Percentiles rank a stretch among this genome's conserved stretches.
Evolutionary conservation across 148 eudicot species (phyloP).

Genomic region (Fallopia convolvulus): DNA sequence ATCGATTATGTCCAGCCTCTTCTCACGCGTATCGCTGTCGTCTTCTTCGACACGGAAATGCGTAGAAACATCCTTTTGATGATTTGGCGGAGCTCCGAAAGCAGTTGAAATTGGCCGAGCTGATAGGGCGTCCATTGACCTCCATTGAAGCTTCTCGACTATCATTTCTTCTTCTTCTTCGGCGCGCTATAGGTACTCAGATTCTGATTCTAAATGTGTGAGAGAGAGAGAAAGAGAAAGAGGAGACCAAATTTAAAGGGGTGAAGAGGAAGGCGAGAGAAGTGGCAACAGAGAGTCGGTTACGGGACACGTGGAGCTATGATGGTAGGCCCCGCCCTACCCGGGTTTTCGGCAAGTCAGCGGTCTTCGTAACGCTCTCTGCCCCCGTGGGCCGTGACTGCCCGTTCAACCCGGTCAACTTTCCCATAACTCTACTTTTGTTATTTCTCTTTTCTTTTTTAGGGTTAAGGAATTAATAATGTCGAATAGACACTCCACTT

Average conservation of each 20-base stretch:
- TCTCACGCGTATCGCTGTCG: not conserved
- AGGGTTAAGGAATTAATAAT: too few species aligned
- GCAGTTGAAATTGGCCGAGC: not conserved
- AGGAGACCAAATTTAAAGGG: not conserved
- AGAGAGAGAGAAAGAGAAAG: too few species aligned
- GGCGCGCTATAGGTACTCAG: not conserved
- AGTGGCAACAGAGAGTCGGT: not conserved
- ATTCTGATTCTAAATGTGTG: not conserved
- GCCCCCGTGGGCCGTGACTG: too few species aligned
- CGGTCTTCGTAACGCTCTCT: too few species aligned
- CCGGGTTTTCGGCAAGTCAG: too few species aligned
- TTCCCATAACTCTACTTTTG: too few species aligned
- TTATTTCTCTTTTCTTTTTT: too few species aligned
- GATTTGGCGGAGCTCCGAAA: not conserved
- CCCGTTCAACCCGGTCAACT: too few species aligned
- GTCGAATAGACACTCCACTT: too few species aligned
- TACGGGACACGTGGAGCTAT: not conserved
- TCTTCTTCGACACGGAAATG: not conserved
- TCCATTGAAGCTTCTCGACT: constrained; percentile 1
- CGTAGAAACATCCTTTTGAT: not conserved
- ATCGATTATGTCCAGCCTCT: constrained; percentile 38
- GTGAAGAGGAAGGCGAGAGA: too few species aligned
- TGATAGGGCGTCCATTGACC: not conserved
- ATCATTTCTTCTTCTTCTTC: not conserved
- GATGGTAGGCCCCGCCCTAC: not conserved